A percentile compares a stretch with the other conserved stretches of the same genome.
Evolutionary conservation across 176 grass and related monocot genomes (phyloP).

Genomic region (bread wheat (Triticum aestivum)): IWGSC_CS_RefSeq_v2.1 NC_057797.1:505773058-505773557

Average conservation of each 20-base stretch:
- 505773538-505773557: background rate
- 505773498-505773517: background rate
- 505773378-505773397: no score
- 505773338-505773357: no score
- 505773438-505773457: slow-evolving; percentile 32
- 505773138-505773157: slow-evolving; percentile 42
- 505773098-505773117: slow-evolving; percentile 41
- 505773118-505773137: slow-evolving; percentile 45
- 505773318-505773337: background rate
- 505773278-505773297: slow-evolving; percentile 64
- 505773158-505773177: slow-evolving; percentile 18
- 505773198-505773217: slow-evolving; percentile 55
- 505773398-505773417: background rate
- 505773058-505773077: slow-evolving; percentile 60
- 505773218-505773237: slow-evolving; percentile 42
- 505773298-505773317: slow-evolving; percentile 47
- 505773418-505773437: background rate
- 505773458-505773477: slow-evolving; percentile 26
- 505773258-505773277: slow-evolving; percentile 54
- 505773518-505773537: background rate
- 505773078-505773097: slow-evolving; percentile 43
- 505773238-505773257: slow-evolving; percentile 53
- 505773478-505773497: slow-evolving; percentile 19
- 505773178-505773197: slow-evolving; percentile 19
- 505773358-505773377: no score